phyloP scores from a whole-genome alignment of 2,329 filamentous ascomycete species.

The Beauveria asiatica region DNA sequence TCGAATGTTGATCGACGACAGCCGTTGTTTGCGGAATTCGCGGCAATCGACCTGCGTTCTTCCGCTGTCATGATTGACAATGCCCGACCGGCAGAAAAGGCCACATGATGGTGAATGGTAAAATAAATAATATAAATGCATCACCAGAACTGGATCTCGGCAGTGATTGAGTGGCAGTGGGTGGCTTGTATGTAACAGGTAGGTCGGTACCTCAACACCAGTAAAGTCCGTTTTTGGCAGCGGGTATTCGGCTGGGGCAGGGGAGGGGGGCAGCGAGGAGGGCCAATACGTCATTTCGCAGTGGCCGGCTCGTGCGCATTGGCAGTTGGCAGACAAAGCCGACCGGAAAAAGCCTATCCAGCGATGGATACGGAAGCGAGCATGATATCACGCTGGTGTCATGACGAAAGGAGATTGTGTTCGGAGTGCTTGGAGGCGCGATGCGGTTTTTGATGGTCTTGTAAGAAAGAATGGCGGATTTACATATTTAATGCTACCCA shows the following conservation, averaged over 20 bases:
- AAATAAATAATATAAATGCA: background rate
- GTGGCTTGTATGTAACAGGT: too few relatives aligned
- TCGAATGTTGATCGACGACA: background rate
- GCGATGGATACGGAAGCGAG: conserved; percentile 1
- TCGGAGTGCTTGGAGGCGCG: too few relatives aligned
- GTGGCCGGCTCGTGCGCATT: background rate
- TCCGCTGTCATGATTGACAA: background rate
- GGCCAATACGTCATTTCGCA: conserved; percentile 1
- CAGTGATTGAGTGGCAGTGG: too few relatives aligned
- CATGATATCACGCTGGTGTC: conserved; percentile 3
- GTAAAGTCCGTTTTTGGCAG: conserved; percentile 4
- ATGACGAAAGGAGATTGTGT: background rate
- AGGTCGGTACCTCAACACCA: background rate
- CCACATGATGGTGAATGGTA: background rate
- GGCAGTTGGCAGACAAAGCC: background rate
- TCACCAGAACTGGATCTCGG: background rate
- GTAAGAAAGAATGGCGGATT: too few relatives aligned
- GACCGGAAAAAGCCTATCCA: background rate
- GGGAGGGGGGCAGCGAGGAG: background rate
- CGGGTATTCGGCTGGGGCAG: background rate
- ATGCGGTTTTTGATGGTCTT: too few relatives aligned
- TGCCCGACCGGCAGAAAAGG: background rate
- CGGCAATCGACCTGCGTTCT: background rate
- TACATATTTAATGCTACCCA: too few relatives aligned
- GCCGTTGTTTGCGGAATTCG: background rate